These are phyloP conservation scores for Thalassiosira livingstoniorum DNA, from an alignment of 352 stramenopile genomes.

Conservation along the genomic window DNA sequence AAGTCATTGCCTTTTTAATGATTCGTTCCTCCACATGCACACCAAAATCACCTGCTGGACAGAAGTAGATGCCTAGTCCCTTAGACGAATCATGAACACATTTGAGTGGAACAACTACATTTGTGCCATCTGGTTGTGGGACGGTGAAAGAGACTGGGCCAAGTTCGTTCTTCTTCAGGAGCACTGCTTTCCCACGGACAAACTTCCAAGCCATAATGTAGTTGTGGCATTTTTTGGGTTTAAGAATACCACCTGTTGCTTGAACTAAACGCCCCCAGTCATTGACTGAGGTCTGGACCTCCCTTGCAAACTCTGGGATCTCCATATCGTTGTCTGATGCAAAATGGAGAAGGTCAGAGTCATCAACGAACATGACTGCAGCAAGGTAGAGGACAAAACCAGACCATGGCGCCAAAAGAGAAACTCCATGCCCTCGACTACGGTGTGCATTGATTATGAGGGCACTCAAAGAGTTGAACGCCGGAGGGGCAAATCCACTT, in stretches of 20 bases:
- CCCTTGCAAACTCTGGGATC: not conserved
- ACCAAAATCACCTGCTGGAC: not conserved
- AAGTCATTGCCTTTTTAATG: conserved; percentile 10
- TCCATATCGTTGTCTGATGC: not conserved
- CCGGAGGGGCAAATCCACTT: too few species aligned
- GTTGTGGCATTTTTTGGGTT: conserved; percentile 24
- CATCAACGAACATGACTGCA: conserved; percentile 21
- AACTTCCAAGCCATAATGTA: conserved; percentile 36
- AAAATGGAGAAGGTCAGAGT: conserved; percentile 25
- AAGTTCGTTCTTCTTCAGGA: conserved; percentile 2
- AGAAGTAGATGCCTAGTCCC: conserved; percentile 29
- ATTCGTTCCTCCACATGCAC: not conserved
- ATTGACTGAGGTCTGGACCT: not conserved
- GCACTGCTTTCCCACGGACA: not conserved
- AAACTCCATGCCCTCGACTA: too few species aligned
- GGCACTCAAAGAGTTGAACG: too few species aligned
- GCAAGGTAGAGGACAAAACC: too few species aligned
- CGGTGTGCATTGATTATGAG: too few species aligned
- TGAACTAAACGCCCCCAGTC: conserved; percentile 11
- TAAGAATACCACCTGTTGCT: conserved; percentile 33
- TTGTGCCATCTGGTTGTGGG: conserved; percentile 16
- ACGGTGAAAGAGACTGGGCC: conserved; percentile 14
- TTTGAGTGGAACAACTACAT: conserved; percentile 11
- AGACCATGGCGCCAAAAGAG: too few species aligned
- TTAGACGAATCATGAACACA: conserved; percentile 9